Percentiles rank a stretch among this genome's conserved stretches.
These are phyloP conservation scores for Salix viminalis DNA, from an alignment of 345 rosid genomes.

Conservation along the genomic window DNA sequence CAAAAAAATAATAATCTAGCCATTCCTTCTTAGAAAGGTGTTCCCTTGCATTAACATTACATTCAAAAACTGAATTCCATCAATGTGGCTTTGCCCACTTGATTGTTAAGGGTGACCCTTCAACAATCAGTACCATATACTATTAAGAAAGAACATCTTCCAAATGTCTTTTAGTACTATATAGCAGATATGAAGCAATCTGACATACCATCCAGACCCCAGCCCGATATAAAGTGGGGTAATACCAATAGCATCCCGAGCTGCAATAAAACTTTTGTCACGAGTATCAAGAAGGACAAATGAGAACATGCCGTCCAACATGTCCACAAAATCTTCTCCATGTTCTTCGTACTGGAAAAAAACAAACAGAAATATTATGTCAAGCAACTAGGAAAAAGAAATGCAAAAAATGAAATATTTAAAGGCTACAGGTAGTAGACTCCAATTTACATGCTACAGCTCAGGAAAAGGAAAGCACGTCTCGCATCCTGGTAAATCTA, in stretches of 20 bases:
- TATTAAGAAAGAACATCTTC: background rate
- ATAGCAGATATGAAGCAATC: background rate
- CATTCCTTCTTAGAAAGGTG: background rate
- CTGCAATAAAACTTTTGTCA: conserved; percentile 73
- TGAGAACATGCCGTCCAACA: conserved; percentile 87
- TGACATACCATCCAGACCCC: conserved; percentile 78
- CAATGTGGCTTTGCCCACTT: background rate
- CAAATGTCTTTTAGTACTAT: background rate
- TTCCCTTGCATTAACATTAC: background rate
- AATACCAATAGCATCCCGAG: conserved; percentile 73
- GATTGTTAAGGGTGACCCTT: background rate
- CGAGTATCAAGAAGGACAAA: conserved; percentile 75
- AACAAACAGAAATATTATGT: background rate
- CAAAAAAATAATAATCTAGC: background rate
- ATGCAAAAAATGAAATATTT: background rate
- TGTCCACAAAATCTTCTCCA: conserved; percentile 66
- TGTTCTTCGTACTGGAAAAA: conserved; percentile 64
- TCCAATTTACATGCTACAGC: background rate
- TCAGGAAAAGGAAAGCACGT: background rate
- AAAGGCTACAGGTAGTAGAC: background rate
- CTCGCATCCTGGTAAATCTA: no score
- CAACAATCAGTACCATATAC: background rate
- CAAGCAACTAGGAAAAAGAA: background rate
- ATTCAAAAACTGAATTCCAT: background rate
- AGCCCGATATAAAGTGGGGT: conserved; percentile 81